Evolutionary conservation across 768 basidiomycete species (phyloP).

Genomic region (Boletus reticuloceps): DNA sequence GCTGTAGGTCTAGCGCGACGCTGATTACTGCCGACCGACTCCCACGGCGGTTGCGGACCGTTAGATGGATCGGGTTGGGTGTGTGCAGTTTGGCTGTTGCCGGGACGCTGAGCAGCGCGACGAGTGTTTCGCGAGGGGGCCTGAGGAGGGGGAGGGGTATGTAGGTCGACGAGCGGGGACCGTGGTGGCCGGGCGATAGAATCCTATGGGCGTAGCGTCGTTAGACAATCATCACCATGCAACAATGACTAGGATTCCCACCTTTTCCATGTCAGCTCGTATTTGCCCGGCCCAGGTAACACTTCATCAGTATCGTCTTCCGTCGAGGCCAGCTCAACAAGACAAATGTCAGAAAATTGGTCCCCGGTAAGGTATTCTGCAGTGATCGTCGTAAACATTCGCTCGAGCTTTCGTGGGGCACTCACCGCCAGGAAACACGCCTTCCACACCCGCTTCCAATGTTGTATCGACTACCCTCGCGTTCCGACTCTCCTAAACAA

Average conservation of each 20-base stretch:
- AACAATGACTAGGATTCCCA: slow-evolving; percentile 18
- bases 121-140: slow-evolving; percentile 59
- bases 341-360: slow-evolving; percentile 55
- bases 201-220: slow-evolving; percentile 36
- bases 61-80: slow-evolving; percentile 53
- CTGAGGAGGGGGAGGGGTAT: slow-evolving; percentile 60
- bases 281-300: slow-evolving; percentile 54
- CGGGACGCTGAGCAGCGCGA: slow-evolving; percentile 65
- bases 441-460: slow-evolving; percentile 42
- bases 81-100: slow-evolving; percentile 62
- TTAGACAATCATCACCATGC: not conserved
- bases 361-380: slow-evolving; percentile 67
- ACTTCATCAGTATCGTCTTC: slow-evolving; percentile 38
- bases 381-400: not conserved
- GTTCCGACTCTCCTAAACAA: slow-evolving; percentile 38
- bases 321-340: slow-evolving; percentile 44
- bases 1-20: slow-evolving; percentile 69
- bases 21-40: slow-evolving; percentile 65
- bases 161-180: slow-evolving; percentile 45
- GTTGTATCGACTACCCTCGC: slow-evolving; percentile 55
- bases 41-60: slow-evolving; percentile 63
- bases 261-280: slow-evolving; percentile 68
- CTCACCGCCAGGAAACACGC: slow-evolving; percentile 48
- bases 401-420: not conserved
- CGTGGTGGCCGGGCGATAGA: slow-evolving; percentile 41